Conservation (phyloP, 2,329 filamentous ascomycete genomes). For the Fusarium burgessii region DNA sequence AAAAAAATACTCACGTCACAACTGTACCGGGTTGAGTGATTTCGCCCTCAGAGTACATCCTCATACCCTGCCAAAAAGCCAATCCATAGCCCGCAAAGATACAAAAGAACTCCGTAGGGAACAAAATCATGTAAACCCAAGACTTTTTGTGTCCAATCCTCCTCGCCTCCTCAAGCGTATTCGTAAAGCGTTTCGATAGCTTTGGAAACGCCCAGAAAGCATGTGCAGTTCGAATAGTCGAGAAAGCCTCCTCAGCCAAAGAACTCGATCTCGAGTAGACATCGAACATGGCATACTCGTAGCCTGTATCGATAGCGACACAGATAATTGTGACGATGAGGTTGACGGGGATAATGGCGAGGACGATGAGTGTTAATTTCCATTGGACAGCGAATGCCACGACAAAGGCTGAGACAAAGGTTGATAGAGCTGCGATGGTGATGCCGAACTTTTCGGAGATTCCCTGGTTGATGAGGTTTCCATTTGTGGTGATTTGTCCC, state of each 20-base stretch:
- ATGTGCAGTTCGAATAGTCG: constrained; percentile 62
- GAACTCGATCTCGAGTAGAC: constrained; percentile 57
- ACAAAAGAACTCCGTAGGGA: constrained; percentile 60
- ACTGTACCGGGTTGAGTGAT: constrained; percentile 59
- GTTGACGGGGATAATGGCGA: constrained; percentile 59
- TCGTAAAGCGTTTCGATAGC: constrained; percentile 56
- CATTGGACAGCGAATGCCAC: constrained; percentile 57
- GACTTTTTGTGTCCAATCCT: constrained; percentile 58
- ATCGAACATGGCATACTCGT: constrained; percentile 59
- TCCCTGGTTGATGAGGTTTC: constrained; percentile 59
- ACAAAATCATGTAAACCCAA: constrained; percentile 57
- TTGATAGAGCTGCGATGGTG: constrained; percentile 55
- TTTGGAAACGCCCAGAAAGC: constrained; percentile 63
- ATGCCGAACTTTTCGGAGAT: constrained; percentile 60
- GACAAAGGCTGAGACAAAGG: constrained; percentile 55
- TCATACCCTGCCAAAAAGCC: constrained; percentile 65
- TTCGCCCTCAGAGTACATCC: constrained; percentile 59
- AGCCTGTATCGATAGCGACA: constrained; percentile 54
- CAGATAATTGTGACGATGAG: constrained; percentile 55
- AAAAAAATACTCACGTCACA: constrained; percentile 54
- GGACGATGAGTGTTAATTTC: constrained; percentile 59
- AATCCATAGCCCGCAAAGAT: constrained; percentile 61
- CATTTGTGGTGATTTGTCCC: constrained; percentile 61
- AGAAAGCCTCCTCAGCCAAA: constrained; percentile 63
- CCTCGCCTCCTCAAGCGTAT: constrained; percentile 56